Conservation (phyloP, 345 rosid species). For the Adansonia digitata region DNA sequence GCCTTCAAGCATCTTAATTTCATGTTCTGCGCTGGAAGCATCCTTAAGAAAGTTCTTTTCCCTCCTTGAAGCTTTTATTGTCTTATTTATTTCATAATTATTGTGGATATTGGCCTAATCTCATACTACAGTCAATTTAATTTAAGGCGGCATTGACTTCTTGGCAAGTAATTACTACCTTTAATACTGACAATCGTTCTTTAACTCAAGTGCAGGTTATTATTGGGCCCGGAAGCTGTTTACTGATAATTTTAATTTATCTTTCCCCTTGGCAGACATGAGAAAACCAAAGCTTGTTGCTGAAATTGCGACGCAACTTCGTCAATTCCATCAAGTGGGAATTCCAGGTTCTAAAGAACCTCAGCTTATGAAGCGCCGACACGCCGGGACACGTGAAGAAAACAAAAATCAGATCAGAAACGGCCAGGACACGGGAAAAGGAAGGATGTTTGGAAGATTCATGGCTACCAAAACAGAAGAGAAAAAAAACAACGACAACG, state of each 20-base stretch:
- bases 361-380: no score
- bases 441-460: no score
- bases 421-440: no score
- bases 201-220: background rate
- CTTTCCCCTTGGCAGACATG: slow-evolving; percentile 54
- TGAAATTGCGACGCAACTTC: slow-evolving; percentile 83
- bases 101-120: background rate
- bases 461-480: no score
- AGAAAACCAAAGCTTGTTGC: slow-evolving; percentile 71
- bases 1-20: background rate
- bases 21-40: background rate
- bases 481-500: no score
- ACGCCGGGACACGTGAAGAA: no score
- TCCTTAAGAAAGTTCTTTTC: background rate
- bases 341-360: slow-evolving; percentile 91
- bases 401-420: no score
- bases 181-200: background rate
- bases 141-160: background rate
- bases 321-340: slow-evolving; percentile 69
- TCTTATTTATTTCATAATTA: background rate
- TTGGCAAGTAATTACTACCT: background rate
- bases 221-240: slow-evolving; percentile 8
- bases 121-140: background rate
- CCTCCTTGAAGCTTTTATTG: background rate
- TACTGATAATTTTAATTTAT: background rate